Evolutionary conservation across 352 stramenopile species (phyloP).

Genomic region (Pythium dissotocum): DNA sequence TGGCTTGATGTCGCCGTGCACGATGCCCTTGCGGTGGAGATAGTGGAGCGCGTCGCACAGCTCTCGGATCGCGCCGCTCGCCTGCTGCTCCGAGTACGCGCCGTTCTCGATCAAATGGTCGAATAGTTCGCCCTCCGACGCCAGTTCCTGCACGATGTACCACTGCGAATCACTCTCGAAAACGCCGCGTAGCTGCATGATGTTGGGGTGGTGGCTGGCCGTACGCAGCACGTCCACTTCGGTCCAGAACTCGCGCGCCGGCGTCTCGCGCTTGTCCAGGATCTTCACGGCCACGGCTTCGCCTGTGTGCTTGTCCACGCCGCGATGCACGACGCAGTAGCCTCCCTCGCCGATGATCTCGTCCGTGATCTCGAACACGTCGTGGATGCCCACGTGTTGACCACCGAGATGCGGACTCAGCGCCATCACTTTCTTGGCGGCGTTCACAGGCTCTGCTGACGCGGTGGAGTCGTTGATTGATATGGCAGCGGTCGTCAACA

Average conservation of each 20-base stretch:
- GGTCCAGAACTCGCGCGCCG: slow-evolving; percentile 79
- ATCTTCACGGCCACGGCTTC: slow-evolving; percentile 82
- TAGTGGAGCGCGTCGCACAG: slow-evolving; percentile 81
- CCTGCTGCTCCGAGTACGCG: slow-evolving; percentile 84
- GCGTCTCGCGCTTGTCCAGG: slow-evolving; percentile 76
- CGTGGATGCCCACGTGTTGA: slow-evolving; percentile 41
- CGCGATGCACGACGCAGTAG: slow-evolving; percentile 80
- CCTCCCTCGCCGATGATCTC: slow-evolving; percentile 81
- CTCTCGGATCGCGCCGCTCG: slow-evolving; percentile 66
- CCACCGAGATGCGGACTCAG: slow-evolving; percentile 18
- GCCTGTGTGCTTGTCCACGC: slow-evolving; percentile 56
- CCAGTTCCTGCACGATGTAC: slow-evolving; percentile 86
- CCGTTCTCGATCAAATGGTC: slow-evolving; percentile 86
- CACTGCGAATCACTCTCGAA: slow-evolving; percentile 74
- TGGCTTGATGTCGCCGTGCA: slow-evolving; percentile 89
- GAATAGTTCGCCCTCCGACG: slow-evolving; percentile 86
- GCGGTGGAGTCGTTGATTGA: background rate
- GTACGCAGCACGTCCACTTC: slow-evolving; percentile 79
- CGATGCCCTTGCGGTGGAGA: slow-evolving; percentile 85
- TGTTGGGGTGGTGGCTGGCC: slow-evolving; percentile 73
- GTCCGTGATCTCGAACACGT: slow-evolving; percentile 76
- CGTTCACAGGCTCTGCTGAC: slow-evolving; percentile 4
- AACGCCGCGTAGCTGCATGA: slow-evolving; percentile 72
- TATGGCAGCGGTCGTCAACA: background rate
- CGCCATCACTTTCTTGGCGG: slow-evolving; percentile 7